Evolutionary conservation across 2,329 filamentous ascomycete genomes (phyloP), one percentile per base, ranked within the genome.

Genomic region (Stagonosporopsis chrysanthemi): DNA sequence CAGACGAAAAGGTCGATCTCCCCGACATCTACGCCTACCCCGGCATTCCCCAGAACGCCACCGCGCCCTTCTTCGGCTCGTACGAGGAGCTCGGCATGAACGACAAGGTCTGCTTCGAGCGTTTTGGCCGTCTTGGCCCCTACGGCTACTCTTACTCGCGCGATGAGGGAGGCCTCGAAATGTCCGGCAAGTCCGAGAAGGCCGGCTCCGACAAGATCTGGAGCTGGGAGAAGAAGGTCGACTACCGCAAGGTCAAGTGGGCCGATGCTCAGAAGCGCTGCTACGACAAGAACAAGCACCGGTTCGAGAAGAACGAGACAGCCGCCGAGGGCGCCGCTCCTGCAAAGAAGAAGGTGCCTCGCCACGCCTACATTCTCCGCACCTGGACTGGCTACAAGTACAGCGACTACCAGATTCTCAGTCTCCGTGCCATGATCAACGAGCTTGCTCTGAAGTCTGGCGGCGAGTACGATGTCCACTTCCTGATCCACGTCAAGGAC

Each of bases 401-500:
- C 83, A 86, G 83, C 15, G 85, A 90, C 52, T 89, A 96, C 66
- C 90, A 95, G 72, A 85, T 94, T 41, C 85, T 92, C 70, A 90
- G 92, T 65, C 77, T 97, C 33, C 88, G 93, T 28, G 89, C 92
- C 29, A 86, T 97, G 77, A 92, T 97, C 69, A 86, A 88, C 22
- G 93, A 97, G 74, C 81, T 96, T 11, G 85, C 88, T 1, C 80
- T 97, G 53, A 88, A 90, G 48, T 93, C 91, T 5, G 91, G 92
- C 23, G 91, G 90, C 31, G 90, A 94, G 66, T 97, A 96, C 74
- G 90, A 95, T 64, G 86, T 96, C 3, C 90, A 96, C 71, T 83
- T 97, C 19, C 83, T 97, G 2, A 86, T 96, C 8, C 91, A 97
- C 74, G 88, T 96, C 67, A 92, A 91, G 76, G 90, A 96, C 68